phyloP scores from a whole-genome alignment of 1,284 basidiomycete species.

The Agroathelia rolfsii region DNA sequence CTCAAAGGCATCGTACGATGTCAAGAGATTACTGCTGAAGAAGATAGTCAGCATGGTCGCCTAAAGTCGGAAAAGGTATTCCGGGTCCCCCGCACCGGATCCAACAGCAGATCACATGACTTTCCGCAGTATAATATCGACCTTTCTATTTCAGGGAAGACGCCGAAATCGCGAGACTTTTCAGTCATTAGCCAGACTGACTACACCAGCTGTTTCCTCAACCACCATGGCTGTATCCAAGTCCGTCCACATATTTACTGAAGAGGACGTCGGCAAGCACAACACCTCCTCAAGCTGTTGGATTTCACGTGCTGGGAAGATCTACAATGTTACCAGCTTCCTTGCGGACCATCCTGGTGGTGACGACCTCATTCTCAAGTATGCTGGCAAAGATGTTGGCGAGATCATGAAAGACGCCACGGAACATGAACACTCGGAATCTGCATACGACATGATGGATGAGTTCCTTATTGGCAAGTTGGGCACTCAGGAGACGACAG shows the following conservation, averaged over 20 bases:
- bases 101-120: no score
- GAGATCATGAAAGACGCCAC: slow-evolving; percentile 72
- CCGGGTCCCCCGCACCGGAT: no score
- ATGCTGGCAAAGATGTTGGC: slow-evolving; percentile 81
- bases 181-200: no score
- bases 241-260: slow-evolving; percentile 60
- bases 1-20: no score
- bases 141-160: no score
- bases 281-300: slow-evolving; percentile 54
- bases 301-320: slow-evolving; percentile 62
- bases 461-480: slow-evolving; percentile 80
- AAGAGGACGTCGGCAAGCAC: slow-evolving; percentile 61
- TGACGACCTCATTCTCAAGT: slow-evolving; percentile 71
- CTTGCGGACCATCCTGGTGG: slow-evolving; percentile 79
- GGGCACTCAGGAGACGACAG: slow-evolving; percentile 65
- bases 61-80: no score
- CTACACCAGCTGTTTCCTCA: no score
- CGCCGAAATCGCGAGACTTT: no score
- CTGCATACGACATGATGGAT: slow-evolving; percentile 87
- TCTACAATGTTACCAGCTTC: slow-evolving; percentile 74
- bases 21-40: no score
- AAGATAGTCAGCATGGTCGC: no score
- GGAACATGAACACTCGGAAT: slow-evolving; percentile 91
- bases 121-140: no score
- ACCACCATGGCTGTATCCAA: slow-evolving; percentile 40